A percentile compares a stretch with the other conserved stretches of the same genome.
These are phyloP conservation scores for Boletus vermiculosoides DNA, from an alignment of 768 basidiomycete genomes.

Conservation along the genomic window DNA sequence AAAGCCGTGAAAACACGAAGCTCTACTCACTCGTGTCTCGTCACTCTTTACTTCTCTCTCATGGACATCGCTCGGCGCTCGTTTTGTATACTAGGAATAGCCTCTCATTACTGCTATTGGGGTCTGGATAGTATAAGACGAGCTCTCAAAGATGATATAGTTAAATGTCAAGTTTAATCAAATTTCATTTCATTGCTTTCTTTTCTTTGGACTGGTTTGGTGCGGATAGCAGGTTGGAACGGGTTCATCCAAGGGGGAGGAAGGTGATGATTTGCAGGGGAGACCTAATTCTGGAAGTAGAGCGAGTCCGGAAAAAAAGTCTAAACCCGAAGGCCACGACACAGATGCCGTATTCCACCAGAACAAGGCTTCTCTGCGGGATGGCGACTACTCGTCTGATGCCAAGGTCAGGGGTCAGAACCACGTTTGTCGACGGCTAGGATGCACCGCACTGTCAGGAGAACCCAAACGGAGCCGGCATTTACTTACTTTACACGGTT, in stretches of 20 bases:
- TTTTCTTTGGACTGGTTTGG: not conserved
- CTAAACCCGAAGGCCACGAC: not conserved
- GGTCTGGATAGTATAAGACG: constrained; percentile 7
- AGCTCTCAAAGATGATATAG: constrained; percentile 3
- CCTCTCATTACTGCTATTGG: not conserved
- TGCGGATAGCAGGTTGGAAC: no score
- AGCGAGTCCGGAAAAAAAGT: not conserved
- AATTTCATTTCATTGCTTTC: not conserved
- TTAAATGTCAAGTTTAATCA: not conserved
- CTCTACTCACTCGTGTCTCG: not conserved
- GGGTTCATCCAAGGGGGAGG: no score
- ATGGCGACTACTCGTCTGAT: not conserved
- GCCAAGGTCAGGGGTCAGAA: not conserved
- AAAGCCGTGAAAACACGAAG: not conserved
- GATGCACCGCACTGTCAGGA: not conserved
- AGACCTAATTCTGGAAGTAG: not conserved
- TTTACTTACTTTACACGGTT: not conserved
- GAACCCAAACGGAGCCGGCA: not conserved
- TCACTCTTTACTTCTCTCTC: not conserved
- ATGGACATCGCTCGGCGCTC: constrained; percentile 13
- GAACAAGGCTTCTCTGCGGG: not conserved
- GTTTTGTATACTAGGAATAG: constrained; percentile 4
- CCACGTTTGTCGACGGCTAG: not conserved
- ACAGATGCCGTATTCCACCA: not conserved
- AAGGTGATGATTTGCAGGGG: not conserved